phyloP scores from a whole-genome alignment of 768 basidiomycete genomes.

The Austroboletus eburneus region DNA sequence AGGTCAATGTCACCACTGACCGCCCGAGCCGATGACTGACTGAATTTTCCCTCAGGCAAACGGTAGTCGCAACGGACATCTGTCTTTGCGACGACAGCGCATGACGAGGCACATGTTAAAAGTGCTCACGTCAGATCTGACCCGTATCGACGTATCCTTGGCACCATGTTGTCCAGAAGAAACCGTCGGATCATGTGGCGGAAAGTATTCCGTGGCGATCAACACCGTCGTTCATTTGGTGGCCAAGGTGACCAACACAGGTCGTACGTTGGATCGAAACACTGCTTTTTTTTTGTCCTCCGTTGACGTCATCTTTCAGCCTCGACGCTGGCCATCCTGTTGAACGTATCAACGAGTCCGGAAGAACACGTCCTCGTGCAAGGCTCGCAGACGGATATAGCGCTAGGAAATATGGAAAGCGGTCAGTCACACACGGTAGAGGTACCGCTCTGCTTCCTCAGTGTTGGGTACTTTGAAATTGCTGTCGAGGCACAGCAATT shows the following conservation, averaged over 20 bases:
- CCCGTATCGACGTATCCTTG: slow-evolving; percentile 56
- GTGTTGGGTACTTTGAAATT: slow-evolving; percentile 59
- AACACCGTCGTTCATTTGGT: slow-evolving; percentile 64
- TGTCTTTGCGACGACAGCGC: slow-evolving; percentile 74
- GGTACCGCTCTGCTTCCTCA: slow-evolving; percentile 67
- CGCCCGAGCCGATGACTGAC: not conserved
- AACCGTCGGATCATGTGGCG: slow-evolving; percentile 18
- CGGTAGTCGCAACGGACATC: slow-evolving; percentile 67
- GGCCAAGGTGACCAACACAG: slow-evolving; percentile 57
- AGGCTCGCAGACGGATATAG: slow-evolving; percentile 57
- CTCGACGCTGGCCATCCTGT: slow-evolving; percentile 45
- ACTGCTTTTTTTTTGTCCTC: not conserved
- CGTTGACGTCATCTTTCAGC: slow-evolving; percentile 35
- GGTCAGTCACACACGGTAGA: slow-evolving; percentile 52
- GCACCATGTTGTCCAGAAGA: slow-evolving; percentile 26
- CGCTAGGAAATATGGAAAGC: slow-evolving; percentile 56
- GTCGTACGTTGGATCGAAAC: slow-evolving; percentile 46
- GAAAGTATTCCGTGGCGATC: slow-evolving; percentile 47
- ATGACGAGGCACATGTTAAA: slow-evolving; percentile 80
- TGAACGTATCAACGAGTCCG: slow-evolving; percentile 56
- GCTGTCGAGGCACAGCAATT: slow-evolving; percentile 34
- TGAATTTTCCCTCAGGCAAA: slow-evolving; percentile 52
- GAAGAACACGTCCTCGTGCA: slow-evolving; percentile 65
- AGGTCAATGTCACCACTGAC: slow-evolving; percentile 45
- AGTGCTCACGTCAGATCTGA: slow-evolving; percentile 63